A percentile compares a stretch with the other conserved stretches of the same genome.
These are phyloP conservation scores for Blastobotrys robertii DNA, from an alignment of 805 yeast species.

Conservation along the genomic window DNA sequence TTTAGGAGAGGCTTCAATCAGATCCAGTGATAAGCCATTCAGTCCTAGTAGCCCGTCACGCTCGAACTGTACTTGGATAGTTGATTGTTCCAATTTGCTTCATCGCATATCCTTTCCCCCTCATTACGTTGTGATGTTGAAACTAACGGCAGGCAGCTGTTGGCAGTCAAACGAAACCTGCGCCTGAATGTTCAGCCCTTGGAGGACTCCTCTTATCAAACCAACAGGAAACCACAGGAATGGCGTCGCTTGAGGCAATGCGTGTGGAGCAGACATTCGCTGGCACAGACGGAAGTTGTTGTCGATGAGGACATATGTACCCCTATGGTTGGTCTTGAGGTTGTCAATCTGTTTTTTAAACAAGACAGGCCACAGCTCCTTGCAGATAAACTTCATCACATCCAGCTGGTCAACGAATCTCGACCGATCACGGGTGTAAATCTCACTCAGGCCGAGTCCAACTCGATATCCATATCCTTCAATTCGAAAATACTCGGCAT, in stretches of 20 bases:
- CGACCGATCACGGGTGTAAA: slow-evolving; percentile 33
- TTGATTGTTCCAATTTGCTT: too few relatives aligned
- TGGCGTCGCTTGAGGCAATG: slow-evolving; percentile 29
- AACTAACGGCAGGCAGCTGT: slow-evolving; percentile 58
- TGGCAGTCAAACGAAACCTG: slow-evolving; percentile 54
- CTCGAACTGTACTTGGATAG: too few relatives aligned
- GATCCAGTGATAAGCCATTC: too few relatives aligned
- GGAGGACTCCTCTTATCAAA: slow-evolving; percentile 59
- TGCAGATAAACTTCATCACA: slow-evolving; percentile 83
- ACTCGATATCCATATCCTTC: slow-evolving; percentile 64
- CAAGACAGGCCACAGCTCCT: slow-evolving; percentile 79
- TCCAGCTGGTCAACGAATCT: slow-evolving; percentile 58
- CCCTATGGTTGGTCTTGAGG: slow-evolving; percentile 81
- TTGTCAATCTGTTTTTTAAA: slow-evolving; percentile 87
- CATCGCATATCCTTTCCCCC: too few relatives aligned
- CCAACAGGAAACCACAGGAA: slow-evolving; percentile 71
- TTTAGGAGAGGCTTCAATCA: too few relatives aligned
- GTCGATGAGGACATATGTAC: slow-evolving; percentile 73
- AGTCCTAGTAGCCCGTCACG: too few relatives aligned
- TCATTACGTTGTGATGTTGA: slow-evolving; percentile 46
- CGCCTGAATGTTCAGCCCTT: slow-evolving; percentile 59
- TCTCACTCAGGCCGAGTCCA: slow-evolving; percentile 50
- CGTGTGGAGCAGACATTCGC: slow-evolving; percentile 34
- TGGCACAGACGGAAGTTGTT: slow-evolving; percentile 46
- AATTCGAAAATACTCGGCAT: slow-evolving; percentile 48